phyloP scores from a whole-genome alignment of 1,284 basidiomycete species.

The Sanghuangporus weigelae region DNA sequence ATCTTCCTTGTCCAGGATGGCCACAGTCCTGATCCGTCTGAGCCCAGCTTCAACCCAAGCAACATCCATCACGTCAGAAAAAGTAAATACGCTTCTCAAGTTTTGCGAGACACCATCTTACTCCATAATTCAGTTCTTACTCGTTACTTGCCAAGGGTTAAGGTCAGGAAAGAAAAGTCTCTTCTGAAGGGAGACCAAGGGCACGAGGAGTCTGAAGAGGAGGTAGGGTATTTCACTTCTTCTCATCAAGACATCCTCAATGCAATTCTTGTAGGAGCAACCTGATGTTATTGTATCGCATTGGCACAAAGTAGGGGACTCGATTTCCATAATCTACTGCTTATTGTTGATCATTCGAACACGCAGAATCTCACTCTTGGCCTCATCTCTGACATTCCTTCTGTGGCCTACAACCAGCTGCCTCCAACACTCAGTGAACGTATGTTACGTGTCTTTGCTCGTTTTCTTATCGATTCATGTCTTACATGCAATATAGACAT shows the following conservation, averaged over 20 bases:
- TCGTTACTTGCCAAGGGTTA: conserved; percentile 70
- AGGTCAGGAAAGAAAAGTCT: conserved; percentile 79
- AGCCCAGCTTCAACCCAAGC: conserved; percentile 43
- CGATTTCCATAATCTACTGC: neutral
- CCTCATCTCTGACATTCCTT: conserved; percentile 66
- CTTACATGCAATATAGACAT: conserved; percentile 41
- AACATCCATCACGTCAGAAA: conserved; percentile 78
- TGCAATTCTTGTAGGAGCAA: conserved; percentile 24
- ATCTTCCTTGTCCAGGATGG: conserved; percentile 73
- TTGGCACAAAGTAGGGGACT: conserved; percentile 65
- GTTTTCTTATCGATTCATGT: conserved; percentile 12
- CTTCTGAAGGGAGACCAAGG: conserved; percentile 51
- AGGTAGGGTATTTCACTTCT: conserved; percentile 25
- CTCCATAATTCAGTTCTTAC: conserved; percentile 61
- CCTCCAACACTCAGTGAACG: conserved; percentile 61
- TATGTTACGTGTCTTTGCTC: conserved; percentile 32
- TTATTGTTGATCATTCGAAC: neutral
- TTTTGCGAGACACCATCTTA: conserved; percentile 7
- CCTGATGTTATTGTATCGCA: conserved; percentile 67
- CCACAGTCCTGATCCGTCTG: conserved; percentile 57
- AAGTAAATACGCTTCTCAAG: conserved; percentile 42
- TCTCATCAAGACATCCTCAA: neutral
- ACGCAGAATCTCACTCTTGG: conserved; percentile 81
- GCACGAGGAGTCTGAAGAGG: conserved; percentile 39
- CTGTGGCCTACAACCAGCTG: conserved; percentile 53